phyloP scores from a whole-genome alignment of 208 protist genomes.

The Trypanosoma conorhini region DNA sequence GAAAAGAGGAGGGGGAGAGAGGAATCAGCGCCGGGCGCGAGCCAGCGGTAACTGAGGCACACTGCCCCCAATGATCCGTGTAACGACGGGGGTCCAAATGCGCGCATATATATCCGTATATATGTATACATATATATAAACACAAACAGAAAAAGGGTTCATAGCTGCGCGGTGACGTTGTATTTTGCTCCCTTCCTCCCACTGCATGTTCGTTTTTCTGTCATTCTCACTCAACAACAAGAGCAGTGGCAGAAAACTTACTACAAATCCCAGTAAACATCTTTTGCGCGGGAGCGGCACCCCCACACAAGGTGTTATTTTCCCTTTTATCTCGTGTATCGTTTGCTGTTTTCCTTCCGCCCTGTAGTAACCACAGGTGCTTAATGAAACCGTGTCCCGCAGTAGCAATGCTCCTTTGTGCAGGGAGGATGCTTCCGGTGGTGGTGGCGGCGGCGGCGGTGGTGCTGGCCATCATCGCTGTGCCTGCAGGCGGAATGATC shows the following conservation, averaged over 20 bases:
- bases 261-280: too few species aligned
- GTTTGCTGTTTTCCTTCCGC: not conserved
- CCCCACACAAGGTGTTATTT: too few species aligned
- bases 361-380: not conserved
- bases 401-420: slow-evolving; percentile 76
- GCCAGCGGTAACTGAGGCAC: not conserved
- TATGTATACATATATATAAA: slow-evolving; percentile 23
- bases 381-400: slow-evolving; percentile 71
- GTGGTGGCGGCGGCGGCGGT: slow-evolving; percentile 23
- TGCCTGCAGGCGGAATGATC: not conserved
- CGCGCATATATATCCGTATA: slow-evolving; percentile 10
- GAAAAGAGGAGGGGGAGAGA: too few species aligned
- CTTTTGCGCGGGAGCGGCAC: too few species aligned
- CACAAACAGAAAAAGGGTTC: slow-evolving; percentile 6
- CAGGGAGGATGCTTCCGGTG: slow-evolving; percentile 31
- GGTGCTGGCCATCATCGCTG: not conserved
- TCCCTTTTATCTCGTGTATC: not conserved
- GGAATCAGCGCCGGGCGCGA: not conserved
- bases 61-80: not conserved
- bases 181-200: not conserved
- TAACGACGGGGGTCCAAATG: not conserved
- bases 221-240: not conserved
- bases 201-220: not conserved
- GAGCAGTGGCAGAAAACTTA: too few species aligned
- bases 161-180: not conserved